Base-by-base conservation (phyloP, 345 rosid species). In the Litchi chinensis region DNA sequence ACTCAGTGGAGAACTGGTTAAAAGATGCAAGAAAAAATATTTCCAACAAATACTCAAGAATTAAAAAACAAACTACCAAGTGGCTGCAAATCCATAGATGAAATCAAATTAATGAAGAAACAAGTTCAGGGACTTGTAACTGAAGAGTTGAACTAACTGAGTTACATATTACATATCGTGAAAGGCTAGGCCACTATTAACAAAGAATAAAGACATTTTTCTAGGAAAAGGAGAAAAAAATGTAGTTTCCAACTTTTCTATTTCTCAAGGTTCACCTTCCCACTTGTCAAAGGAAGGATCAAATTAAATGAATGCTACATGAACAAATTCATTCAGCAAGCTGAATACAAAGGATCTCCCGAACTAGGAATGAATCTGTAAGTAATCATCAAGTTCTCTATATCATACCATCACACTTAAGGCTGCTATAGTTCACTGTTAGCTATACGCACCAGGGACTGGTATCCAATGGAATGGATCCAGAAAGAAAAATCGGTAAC, bases 321-420 rank as follows among this genome's bases (percentile, higher is more conserved):
- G 60, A 81, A 80, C 76, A 71, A 82, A 81, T 84, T 83, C 85
- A 72, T 79, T 75, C 78, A 73, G 71, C 79, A 77, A 78, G 72
- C 80, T 71, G 44, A 79, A 78, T 57, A 65, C 41, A 26, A 71
- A 54, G 65, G 43, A 79, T 83, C 69, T 75, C 78, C 88, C 64
- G 26, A 67, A 26, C 65, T 43, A 37, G 21, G 8, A 73, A 82
- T 22, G 65, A 73, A 75, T 79, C 67, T 71, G 44, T 68, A 72
- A 59, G 71, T 43, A 73, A 80, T 50, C 43, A 43, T 65, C 81
- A 81, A 75, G 56, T 74, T 79, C 48, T 71, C 82, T 77, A 76
- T 77, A 79, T 82, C 62, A 76, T 79, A 68, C 69, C 59, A 86
- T 75, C 71, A 79, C 82, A 80, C 65, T 67, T 67, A 76, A 81